Evolutionary conservation across 805 yeast species (phyloP).

Genomic region (Ogataea haglerorum): DNA sequence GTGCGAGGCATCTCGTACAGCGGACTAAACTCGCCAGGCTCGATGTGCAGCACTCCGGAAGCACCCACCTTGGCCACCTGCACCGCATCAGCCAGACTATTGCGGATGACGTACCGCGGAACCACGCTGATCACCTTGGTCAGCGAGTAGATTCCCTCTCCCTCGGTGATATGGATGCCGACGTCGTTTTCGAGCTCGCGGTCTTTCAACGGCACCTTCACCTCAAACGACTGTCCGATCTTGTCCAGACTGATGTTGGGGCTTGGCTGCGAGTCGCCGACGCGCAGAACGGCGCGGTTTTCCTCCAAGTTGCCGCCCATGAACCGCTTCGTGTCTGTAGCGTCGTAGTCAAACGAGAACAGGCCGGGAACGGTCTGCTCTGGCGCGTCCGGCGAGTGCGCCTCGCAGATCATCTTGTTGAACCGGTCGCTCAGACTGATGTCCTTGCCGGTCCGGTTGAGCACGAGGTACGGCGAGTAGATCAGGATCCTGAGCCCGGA

Average conservation of each 20-base stretch:
- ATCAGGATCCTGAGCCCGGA: conserved; percentile 64
- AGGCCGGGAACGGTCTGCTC: conserved; percentile 54
- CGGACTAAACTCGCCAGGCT: conserved; percentile 49
- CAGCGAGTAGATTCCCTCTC: conserved; percentile 75
- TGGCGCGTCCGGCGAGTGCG: conserved; percentile 23
- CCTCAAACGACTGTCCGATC: conserved; percentile 73
- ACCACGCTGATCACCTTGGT: conserved; percentile 75
- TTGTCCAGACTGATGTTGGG: conserved; percentile 81
- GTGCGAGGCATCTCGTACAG: conserved; percentile 60
- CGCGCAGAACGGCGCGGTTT: conserved; percentile 62
- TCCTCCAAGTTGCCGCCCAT: conserved; percentile 38
- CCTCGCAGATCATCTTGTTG: conserved; percentile 49
- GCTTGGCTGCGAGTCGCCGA: conserved; percentile 72
- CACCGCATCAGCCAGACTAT: conserved; percentile 53
- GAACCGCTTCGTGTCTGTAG: conserved; percentile 33
- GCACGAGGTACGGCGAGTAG: conserved; percentile 80
- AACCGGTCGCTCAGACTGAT: conserved; percentile 53
- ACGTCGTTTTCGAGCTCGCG: conserved; percentile 62
- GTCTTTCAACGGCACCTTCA: conserved; percentile 43
- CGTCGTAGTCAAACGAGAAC: conserved; percentile 73
- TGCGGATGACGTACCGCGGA: conserved; percentile 78
- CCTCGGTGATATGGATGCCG: conserved; percentile 76
- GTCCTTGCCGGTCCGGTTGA: conserved; percentile 75
- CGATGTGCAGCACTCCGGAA: conserved; percentile 44
- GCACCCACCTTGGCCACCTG: conserved; percentile 69